phyloP scores from a whole-genome alignment of 2,329 filamentous ascomycete genomes.

The Fusarium concolor region DNA sequence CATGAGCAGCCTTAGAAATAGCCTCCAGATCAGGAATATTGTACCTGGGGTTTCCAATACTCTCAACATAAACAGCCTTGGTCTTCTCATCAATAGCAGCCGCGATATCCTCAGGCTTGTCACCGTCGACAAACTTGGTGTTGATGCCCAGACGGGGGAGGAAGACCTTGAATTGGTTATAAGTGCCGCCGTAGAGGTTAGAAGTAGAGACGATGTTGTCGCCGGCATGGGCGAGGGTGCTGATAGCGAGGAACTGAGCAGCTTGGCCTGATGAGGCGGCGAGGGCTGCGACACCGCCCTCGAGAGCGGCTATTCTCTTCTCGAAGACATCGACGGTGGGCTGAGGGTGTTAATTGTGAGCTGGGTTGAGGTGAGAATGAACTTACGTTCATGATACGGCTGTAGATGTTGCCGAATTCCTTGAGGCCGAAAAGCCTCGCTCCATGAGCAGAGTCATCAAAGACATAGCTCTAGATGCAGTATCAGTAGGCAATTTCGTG shows the following conservation, averaged over 20 bases:
- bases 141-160: conserved; percentile 87
- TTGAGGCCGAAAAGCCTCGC: conserved; percentile 96
- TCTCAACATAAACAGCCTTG: conserved; percentile 92
- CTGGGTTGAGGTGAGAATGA: not conserved
- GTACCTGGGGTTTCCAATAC: conserved; percentile 92
- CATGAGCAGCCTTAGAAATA: conserved; percentile 82
- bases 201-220: conserved; percentile 95
- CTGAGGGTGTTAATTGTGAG: conserved; percentile 55
- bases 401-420: conserved; percentile 98
- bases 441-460: conserved; percentile 96
- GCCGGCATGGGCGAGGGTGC: conserved; percentile 84
- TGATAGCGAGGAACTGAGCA: conserved; percentile 91
- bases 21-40: conserved; percentile 92
- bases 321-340: conserved; percentile 97
- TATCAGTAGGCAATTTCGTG: not conserved
- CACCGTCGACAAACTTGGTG: conserved; percentile 88
- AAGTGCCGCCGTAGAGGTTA: conserved; percentile 94
- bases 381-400: conserved; percentile 90
- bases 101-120: conserved; percentile 81
- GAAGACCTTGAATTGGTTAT: conserved; percentile 96
- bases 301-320: conserved; percentile 93
- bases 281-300: conserved; percentile 89
- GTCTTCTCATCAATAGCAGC: conserved; percentile 91
- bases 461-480: conserved; percentile 77
- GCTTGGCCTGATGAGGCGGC: conserved; percentile 88